A percentile compares a stretch with the other conserved stretches of the same genome.
Evolutionary conservation across 306 rosid species (phyloP).

Genomic region (Mucuna pruriens): DNA sequence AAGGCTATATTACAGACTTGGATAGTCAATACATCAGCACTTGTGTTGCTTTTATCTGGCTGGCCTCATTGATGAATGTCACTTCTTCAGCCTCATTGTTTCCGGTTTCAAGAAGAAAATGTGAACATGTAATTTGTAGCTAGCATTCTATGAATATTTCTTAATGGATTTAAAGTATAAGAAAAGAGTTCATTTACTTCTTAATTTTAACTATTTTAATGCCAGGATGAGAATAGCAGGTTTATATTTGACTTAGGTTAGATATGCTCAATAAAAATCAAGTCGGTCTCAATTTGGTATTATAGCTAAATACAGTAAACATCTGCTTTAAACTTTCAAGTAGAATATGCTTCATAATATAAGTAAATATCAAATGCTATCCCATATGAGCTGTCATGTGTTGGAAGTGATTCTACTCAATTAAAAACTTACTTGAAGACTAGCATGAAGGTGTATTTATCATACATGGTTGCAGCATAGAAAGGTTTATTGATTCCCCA

Average conservation of each 20-base stretch:
- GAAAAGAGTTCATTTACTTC: neutral
- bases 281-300: neutral
- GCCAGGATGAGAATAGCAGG: neutral
- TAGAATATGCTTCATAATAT: neutral
- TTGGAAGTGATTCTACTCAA: neutral
- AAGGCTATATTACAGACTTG: neutral
- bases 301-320: neutral
- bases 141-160: conserved; percentile 30
- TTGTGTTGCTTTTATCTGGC: conserved; percentile 11
- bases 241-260: conserved; percentile 8
- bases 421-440: no score
- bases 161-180: conserved; percentile 20
- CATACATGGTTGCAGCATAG: no score
- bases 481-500: no score
- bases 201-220: neutral
- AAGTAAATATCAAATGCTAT: neutral
- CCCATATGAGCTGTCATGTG: neutral
- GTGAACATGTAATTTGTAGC: conserved; percentile 28
- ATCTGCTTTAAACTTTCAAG: neutral
- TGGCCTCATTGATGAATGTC: conserved; percentile 22
- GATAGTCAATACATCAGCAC: conserved; percentile 25
- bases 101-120: conserved; percentile 29
- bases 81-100: conserved; percentile 20
- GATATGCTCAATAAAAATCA: neutral
- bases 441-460: no score